Conservation (phyloP, 202 grass and related monocot genomes). For the Panicum hallii region DNA sequence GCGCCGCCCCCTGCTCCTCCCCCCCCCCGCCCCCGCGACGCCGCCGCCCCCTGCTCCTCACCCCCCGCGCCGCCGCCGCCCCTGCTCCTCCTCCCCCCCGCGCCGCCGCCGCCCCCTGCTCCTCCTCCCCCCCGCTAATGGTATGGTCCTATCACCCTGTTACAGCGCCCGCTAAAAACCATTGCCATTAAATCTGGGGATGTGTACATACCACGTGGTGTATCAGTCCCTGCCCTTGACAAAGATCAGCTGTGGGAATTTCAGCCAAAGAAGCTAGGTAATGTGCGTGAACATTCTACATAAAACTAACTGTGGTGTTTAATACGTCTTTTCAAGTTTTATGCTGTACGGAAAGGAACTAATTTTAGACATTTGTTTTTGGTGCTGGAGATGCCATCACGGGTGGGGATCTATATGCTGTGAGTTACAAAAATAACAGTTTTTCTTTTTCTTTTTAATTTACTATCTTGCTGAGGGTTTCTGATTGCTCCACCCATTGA, state of each 20-base stretch:
- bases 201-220: slow-evolving; percentile 84
- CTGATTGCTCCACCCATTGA: background rate
- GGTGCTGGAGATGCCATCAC: slow-evolving; percentile 75
- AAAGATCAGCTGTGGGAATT: slow-evolving; percentile 87
- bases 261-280: slow-evolving; percentile 72
- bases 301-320: slow-evolving; percentile 12
- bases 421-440: slow-evolving; percentile 46
- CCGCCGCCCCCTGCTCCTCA: too few relatives aligned
- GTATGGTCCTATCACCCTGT: slow-evolving; percentile 6
- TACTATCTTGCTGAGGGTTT: slow-evolving; percentile 5
- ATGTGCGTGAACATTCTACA: slow-evolving; percentile 3
- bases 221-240: slow-evolving; percentile 80
- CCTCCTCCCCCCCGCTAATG: too few relatives aligned
- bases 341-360: slow-evolving; percentile 11
- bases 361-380: slow-evolving; percentile 50
- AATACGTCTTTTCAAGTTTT: background rate
- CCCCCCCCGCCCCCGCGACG: too few relatives aligned
- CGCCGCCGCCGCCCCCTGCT: too few relatives aligned
- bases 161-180: slow-evolving; percentile 76
- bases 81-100: too few relatives aligned
- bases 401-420: slow-evolving; percentile 82
- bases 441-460: background rate
- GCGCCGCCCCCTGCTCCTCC: too few relatives aligned
- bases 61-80: too few relatives aligned
- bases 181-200: slow-evolving; percentile 83